These are phyloP conservation scores for Chaetomium sp. DNA, from an alignment of 2,329 filamentous ascomycete species.

Conservation along the genomic window DNA sequence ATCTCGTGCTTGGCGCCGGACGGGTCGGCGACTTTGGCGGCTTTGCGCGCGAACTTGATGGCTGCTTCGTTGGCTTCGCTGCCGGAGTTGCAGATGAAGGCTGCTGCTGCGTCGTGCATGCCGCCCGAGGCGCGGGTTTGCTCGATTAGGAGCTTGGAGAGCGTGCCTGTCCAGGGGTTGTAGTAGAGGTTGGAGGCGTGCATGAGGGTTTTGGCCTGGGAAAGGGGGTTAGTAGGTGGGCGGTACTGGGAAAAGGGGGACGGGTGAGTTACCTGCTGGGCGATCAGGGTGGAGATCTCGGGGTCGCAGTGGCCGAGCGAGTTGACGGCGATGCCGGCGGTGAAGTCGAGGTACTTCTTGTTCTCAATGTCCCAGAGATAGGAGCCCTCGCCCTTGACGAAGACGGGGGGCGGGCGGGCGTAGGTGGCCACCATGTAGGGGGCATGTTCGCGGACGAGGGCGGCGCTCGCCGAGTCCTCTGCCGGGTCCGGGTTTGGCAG, in stretches of 20 bases:
- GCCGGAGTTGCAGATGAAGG: conserved; percentile 95
- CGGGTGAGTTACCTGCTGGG: conserved; percentile 64
- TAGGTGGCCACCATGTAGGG: conserved; percentile 97
- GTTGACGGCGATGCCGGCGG: conserved; percentile 94
- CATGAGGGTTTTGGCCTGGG: conserved; percentile 70
- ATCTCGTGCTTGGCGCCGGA: conserved; percentile 76
- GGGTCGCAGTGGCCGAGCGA: conserved; percentile 87
- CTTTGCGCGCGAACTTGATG: conserved; percentile 94
- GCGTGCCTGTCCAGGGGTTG: conserved; percentile 89
- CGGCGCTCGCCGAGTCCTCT: conserved; percentile 71
- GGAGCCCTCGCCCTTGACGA: conserved; percentile 82
- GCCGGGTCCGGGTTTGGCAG: conserved; percentile 71
- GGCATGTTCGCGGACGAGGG: conserved; percentile 72
- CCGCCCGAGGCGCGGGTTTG: conserved; percentile 76
- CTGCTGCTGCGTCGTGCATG: conserved; percentile 77
- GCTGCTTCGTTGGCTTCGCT: conserved; percentile 97
- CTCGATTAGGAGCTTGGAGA: conserved; percentile 83
- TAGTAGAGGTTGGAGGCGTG: conserved; percentile 97
- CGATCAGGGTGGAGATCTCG: conserved; percentile 72
- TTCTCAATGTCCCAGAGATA: conserved; percentile 91
- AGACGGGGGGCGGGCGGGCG: conserved; percentile 84
- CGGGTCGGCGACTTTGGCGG: conserved; percentile 73
- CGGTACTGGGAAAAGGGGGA: not conserved
- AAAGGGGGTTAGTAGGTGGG: not conserved
- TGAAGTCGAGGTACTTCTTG: conserved; percentile 89